Base-by-base conservation (phyloP, 2,329 filamentous ascomycete genomes). In the Botrytis medusae region DNA sequence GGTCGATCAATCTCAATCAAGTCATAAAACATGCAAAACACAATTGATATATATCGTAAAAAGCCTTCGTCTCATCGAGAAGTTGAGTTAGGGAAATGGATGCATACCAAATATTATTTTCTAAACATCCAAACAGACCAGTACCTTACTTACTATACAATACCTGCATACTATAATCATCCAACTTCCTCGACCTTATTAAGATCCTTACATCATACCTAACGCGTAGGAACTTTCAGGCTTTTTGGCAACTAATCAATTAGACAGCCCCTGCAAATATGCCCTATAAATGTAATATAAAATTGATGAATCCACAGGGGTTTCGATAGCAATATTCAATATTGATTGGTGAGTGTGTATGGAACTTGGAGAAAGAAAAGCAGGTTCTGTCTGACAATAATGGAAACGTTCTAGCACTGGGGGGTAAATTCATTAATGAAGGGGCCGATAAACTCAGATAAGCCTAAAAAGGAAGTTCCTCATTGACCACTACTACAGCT, bases 261-360 rank as follows among this genome's bases (percentile, higher is more conserved):
- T 40, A 12, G 42, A 29, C 48, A n/a, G 25, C 42, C 68, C 68
- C 44, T 60, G 29, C 59, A 60, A 48, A 70, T 22, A n/a, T 62
- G 32, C 68, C 68, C 57, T 62, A 51, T 71, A 37, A 29, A 51
- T 34, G 54, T 62, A 40, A 14, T 44, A 48, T 51, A 16, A 57
- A 57, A 57, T 37, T 42, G 48, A n/a, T 68, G 48, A 57, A 10
- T 46, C 5, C 59, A 46, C 57, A 71, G 29, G 65, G 68, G 22
- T 71, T 37, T 71, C 29, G 42, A 71, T 62, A 25, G 29, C 14
- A 10, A 62, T 61, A 60, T 70, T 62, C 68, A n/a, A n/a, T 42
- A 68, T 68, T 68, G 65, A 68, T 68, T 68, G 65, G 65, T 57
- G 65, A 57, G 14, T 32, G 25, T 18, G 46, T n/a, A 57, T 57